phyloP scores from a whole-genome alignment of 345 rosid species.

The Firmiana major region DNA sequence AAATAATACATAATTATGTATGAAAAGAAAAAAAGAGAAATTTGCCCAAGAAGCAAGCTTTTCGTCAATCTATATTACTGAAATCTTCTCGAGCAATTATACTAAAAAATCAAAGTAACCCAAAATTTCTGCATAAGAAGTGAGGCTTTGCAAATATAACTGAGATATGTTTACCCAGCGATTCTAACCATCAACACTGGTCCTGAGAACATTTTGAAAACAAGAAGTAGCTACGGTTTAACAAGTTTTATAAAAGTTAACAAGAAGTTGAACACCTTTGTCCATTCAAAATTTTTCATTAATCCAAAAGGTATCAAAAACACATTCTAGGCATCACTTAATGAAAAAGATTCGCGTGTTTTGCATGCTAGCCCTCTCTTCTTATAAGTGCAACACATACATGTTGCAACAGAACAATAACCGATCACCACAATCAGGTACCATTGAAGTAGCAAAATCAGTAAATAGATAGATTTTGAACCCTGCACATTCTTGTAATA shows the following conservation, averaged over 20 bases:
- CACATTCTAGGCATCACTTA: not conserved
- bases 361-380: not conserved
- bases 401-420: not conserved
- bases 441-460: not conserved
- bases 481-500: not conserved
- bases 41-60: not conserved
- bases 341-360: not conserved
- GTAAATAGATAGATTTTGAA: not conserved
- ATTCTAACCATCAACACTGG: not conserved
- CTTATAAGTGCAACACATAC: not conserved
- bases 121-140: not conserved
- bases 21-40: not conserved
- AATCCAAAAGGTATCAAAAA: not conserved
- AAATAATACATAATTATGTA: not conserved
- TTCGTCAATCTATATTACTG: not conserved
- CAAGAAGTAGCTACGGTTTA: not conserved
- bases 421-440: not conserved
- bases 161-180: not conserved
- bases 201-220: not conserved
- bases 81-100: not conserved
- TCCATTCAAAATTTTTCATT: not conserved
- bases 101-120: not conserved
- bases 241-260: not conserved
- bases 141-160: not conserved
- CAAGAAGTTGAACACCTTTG: not conserved